Conservation (phyloP, 306 rosid species). For the Vachellia collinsii region DNA sequence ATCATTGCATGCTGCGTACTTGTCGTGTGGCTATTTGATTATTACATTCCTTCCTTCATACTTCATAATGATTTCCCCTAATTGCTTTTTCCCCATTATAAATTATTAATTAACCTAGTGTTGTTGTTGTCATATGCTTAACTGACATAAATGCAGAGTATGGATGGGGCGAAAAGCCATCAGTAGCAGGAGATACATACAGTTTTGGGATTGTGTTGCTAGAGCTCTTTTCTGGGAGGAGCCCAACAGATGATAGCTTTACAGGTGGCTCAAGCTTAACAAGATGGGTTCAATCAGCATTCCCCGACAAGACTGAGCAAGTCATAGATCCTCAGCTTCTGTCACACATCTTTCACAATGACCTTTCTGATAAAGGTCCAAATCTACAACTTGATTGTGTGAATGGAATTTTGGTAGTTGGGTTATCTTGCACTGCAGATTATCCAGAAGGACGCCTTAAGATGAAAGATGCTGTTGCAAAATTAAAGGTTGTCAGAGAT, state of each 20-base stretch:
- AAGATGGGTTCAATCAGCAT: conserved; percentile 59
- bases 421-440: conserved; percentile 53
- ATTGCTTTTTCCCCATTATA: too few species aligned
- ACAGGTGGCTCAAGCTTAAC: conserved; percentile 49
- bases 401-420: conserved; percentile 49
- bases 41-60: too few species aligned
- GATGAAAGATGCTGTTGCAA: conserved; percentile 49
- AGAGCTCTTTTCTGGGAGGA: conserved; percentile 61
- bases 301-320: conserved; percentile 41
- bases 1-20: too few species aligned
- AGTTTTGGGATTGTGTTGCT: conserved; percentile 73
- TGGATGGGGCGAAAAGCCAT: conserved; percentile 64
- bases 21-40: too few species aligned
- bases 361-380: conserved; percentile 22
- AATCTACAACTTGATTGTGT: conserved; percentile 42
- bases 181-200: conserved; percentile 74
- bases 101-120: background rate
- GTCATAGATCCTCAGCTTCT: conserved; percentile 54
- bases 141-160: conserved; percentile 53
- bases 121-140: too few species aligned
- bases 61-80: too few species aligned
- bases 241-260: conserved; percentile 65
- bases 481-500: conserved; percentile 49
- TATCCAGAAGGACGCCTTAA: conserved; percentile 57
- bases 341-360: conserved; percentile 28